These are phyloP conservation scores for Spizellomyces punctatus DNA, from an alignment of 192 early-diverging fungal genomes.

Conservation along the genomic window DNA sequence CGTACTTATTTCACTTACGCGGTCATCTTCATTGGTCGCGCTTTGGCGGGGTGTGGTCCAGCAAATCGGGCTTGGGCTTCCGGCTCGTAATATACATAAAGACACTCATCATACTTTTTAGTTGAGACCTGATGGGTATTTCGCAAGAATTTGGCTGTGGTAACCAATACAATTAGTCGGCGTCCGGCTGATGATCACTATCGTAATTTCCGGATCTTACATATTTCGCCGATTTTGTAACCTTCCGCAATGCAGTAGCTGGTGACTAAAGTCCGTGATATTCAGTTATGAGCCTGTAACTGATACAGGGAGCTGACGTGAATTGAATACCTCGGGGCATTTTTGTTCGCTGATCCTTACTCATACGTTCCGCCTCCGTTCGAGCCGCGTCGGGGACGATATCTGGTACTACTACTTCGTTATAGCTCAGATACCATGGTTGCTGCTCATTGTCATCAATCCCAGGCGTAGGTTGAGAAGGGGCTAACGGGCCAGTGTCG, in stretches of 20 bases:
- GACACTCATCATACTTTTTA: slow-evolving; percentile 54
- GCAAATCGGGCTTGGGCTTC: neutral
- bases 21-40: slow-evolving; percentile 11
- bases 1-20: slow-evolving; percentile 4
- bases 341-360: slow-evolving; percentile 63
- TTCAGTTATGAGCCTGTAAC: neutral
- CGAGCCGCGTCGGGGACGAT: slow-evolving; percentile 16
- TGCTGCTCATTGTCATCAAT: slow-evolving; percentile 20
- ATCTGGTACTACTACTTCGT: slow-evolving; percentile 26
- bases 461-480: slow-evolving; percentile 16
- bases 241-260: slow-evolving; percentile 49
- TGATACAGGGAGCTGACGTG: neutral
- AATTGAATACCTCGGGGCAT: slow-evolving; percentile 10
- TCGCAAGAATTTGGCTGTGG: slow-evolving; percentile 29
- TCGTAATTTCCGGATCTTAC: neutral
- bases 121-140: slow-evolving; percentile 34
- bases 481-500: slow-evolving; percentile 41
- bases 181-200: too few species aligned
- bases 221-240: slow-evolving; percentile 38
- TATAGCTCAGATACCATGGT: slow-evolving; percentile 21
- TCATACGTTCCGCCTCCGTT: slow-evolving; percentile 57
- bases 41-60: neutral
- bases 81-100: slow-evolving; percentile 47
- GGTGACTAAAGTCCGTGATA: slow-evolving; percentile 31
- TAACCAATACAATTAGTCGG: neutral